These are phyloP conservation scores for Fragosphaeria purpurea DNA, from an alignment of 2,329 filamentous ascomycete species.

Conservation along the genomic window DNA sequence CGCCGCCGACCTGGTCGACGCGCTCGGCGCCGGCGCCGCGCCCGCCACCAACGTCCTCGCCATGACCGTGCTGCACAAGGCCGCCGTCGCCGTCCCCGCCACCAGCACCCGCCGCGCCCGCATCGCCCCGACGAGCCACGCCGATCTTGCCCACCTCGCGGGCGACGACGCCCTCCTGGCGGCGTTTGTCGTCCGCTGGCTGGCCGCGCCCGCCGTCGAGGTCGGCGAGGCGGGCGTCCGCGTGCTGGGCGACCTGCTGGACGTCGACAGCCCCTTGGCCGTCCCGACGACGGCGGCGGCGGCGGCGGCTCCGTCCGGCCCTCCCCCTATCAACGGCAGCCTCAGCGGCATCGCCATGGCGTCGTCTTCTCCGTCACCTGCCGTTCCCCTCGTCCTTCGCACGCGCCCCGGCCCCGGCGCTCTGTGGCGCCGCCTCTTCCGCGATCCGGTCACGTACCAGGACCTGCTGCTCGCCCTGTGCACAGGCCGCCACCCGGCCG, in stretches of 20 bases:
- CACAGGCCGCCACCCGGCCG: slow-evolving; percentile 19
- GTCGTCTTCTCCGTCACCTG: slow-evolving; percentile 5
- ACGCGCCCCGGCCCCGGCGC: slow-evolving; percentile 37
- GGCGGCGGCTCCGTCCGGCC: no score
- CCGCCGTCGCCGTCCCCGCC: slow-evolving; percentile 31
- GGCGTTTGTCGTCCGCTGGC: slow-evolving; percentile 41
- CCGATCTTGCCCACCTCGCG: slow-evolving; percentile 40
- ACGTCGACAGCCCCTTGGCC: slow-evolving; percentile 40
- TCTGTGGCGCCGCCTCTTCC: slow-evolving; percentile 45
- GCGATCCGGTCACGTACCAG: slow-evolving; percentile 32
- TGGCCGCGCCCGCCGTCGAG: slow-evolving; percentile 41
- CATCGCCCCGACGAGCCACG: not conserved
- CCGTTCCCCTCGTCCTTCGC: slow-evolving; percentile 24
- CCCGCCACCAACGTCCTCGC: slow-evolving; percentile 49
- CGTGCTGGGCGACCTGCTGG: slow-evolving; percentile 43
- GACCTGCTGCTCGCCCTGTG: slow-evolving; percentile 29
- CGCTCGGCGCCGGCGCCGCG: slow-evolving; percentile 42
- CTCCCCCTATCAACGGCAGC: slow-evolving; percentile 8
- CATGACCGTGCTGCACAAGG: slow-evolving; percentile 47
- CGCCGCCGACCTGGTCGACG: slow-evolving; percentile 38
- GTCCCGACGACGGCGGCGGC: slow-evolving; percentile 15
- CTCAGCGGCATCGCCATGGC: slow-evolving; percentile 10
- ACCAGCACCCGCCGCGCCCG: not conserved
- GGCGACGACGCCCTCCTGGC: slow-evolving; percentile 38
- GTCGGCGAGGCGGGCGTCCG: slow-evolving; percentile 44